Conservation (phyloP, 441 rosid genomes). For the Pelargonium cotyledonis region DNA sequence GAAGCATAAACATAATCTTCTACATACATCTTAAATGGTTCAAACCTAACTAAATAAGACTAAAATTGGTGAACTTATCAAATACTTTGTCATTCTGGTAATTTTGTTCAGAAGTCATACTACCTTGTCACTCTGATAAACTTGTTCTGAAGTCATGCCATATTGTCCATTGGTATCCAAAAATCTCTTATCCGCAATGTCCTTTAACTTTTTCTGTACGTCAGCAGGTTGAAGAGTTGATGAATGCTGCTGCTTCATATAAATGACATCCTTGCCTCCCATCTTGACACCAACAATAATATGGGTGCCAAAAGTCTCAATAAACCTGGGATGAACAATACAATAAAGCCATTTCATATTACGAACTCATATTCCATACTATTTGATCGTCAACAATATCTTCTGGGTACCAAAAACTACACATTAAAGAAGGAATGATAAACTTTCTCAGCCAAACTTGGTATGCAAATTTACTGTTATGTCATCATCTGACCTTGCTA, state of each 20-base stretch:
- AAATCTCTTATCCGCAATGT: constrained; percentile 90
- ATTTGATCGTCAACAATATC: neutral
- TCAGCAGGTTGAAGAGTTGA: constrained; percentile 74
- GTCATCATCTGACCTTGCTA: constrained; percentile 52
- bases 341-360: neutral
- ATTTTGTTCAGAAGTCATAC: constrained; percentile 41
- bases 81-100: constrained; percentile 29
- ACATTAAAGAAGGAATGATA: neutral
- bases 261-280: constrained; percentile 98
- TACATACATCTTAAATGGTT: neutral
- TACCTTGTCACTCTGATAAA: constrained; percentile 54
- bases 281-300: constrained; percentile 81
- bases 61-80: constrained; percentile 15
- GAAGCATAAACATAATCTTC: neutral
- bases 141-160: constrained; percentile 42
- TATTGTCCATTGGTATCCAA: constrained; percentile 42
- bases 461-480: neutral
- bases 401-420: neutral
- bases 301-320: constrained; percentile 82
- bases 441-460: neutral
- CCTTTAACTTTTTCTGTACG: constrained; percentile 67
- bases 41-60: neutral
- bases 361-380: neutral
- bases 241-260: constrained; percentile 75
- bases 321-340: constrained; percentile 51